phyloP scores from a whole-genome alignment of 345 rosid genomes.

The Brassica carinata region DNA sequence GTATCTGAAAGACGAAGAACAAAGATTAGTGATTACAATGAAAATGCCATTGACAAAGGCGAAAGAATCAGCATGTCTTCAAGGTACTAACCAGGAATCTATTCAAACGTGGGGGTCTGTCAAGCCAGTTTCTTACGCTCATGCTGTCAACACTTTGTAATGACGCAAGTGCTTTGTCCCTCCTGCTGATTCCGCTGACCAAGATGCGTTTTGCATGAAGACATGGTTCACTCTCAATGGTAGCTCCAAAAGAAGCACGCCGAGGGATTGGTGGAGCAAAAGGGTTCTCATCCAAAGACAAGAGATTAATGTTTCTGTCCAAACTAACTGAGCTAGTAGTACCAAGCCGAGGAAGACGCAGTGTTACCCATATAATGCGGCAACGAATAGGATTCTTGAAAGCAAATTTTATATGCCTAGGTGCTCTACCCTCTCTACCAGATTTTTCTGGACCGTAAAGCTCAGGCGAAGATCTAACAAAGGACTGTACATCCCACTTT shows the following conservation, averaged over 20 bases:
- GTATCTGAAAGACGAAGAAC: conserved; percentile 56
- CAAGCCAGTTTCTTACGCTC: conserved; percentile 67
- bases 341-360: conserved; percentile 81
- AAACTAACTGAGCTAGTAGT: conserved; percentile 76
- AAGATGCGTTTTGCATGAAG: conserved; percentile 86
- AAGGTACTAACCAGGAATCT: conserved; percentile 74
- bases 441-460: conserved; percentile 70
- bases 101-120: conserved; percentile 73
- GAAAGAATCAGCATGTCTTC: not conserved
- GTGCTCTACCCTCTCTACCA: conserved; percentile 59
- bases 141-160: conserved; percentile 56
- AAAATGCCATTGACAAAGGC: conserved; percentile 1
- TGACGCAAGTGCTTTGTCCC: conserved; percentile 44
- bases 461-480: conserved; percentile 66
- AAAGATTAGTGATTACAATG: conserved; percentile 13
- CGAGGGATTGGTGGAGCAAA: conserved; percentile 69
- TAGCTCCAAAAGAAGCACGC: conserved; percentile 86
- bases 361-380: conserved; percentile 81
- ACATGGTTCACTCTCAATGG: conserved; percentile 65
- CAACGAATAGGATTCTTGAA: conserved; percentile 79
- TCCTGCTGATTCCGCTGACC: conserved; percentile 66
- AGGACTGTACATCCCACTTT: conserved; percentile 91
- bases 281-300: conserved; percentile 87
- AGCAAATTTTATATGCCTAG: conserved; percentile 80
- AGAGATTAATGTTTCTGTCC: conserved; percentile 66